phyloP scores from a whole-genome alignment of 345 rosid genomes.

The Microcos paniculata region DNA sequence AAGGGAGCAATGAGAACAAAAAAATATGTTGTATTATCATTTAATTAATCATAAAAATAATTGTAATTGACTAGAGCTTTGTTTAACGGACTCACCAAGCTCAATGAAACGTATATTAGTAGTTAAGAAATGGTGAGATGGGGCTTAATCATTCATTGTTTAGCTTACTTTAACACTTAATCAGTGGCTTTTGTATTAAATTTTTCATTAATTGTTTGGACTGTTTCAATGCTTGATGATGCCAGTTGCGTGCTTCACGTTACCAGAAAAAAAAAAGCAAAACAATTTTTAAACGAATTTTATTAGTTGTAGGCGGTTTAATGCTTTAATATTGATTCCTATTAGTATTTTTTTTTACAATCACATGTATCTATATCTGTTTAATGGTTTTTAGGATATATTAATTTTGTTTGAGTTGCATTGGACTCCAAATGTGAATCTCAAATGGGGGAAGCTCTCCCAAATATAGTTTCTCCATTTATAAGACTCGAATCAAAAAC shows the following conservation, averaged over 20 bases:
- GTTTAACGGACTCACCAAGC: neutral
- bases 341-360: too few relatives aligned
- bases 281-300: neutral
- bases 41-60: conserved; percentile 18
- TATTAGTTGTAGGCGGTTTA: neutral
- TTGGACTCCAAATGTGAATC: too few relatives aligned
- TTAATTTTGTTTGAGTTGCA: too few relatives aligned
- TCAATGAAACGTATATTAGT: neutral
- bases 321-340: neutral
- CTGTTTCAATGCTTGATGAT: neutral
- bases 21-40: conserved; percentile 8
- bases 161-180: too few relatives aligned
- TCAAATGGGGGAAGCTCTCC: too few relatives aligned
- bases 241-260: conserved; percentile 1
- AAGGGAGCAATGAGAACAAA: conserved; percentile 33
- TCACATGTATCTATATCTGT: too few relatives aligned
- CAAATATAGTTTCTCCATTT: too few relatives aligned
- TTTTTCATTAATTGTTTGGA: neutral
- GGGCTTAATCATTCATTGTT: neutral
- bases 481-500: too few relatives aligned
- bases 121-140: neutral
- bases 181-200: neutral
- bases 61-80: conserved; percentile 24
- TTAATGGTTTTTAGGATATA: too few relatives aligned
- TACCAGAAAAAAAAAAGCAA: neutral